Evolutionary conservation across 169 alveolate species (phyloP).

Genomic region (Plasmodium blacklocki): DNA sequence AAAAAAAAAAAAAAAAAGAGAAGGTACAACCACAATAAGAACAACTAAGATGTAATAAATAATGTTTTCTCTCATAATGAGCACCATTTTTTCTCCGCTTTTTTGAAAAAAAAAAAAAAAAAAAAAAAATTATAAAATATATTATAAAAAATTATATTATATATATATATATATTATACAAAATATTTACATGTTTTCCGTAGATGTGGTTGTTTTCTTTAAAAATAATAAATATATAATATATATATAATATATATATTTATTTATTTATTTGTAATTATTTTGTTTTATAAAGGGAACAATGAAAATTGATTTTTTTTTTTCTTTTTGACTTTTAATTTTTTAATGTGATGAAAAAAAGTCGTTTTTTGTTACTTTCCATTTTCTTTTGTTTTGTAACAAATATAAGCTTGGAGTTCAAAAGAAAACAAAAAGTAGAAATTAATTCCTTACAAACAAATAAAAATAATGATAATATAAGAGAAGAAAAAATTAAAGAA

Average conservation of each 20-base stretch:
- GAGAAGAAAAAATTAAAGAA: slow-evolving; percentile 19
- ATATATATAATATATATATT: neutral
- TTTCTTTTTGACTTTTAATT: neutral
- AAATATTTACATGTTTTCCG: no score
- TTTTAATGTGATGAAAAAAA: slow-evolving; percentile 43
- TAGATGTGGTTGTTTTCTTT: no score
- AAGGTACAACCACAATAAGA: no score
- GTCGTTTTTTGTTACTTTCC: slow-evolving; percentile 31
- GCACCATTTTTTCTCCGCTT: no score
- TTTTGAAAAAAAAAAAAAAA: no score
- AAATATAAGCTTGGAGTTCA: slow-evolving; percentile 31
- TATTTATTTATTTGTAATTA: neutral
- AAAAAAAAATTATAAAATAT: no score
- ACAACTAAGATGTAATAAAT: no score
- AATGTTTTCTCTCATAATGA: no score
- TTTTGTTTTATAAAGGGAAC: neutral
- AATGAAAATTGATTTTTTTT: slow-evolving; percentile 27
- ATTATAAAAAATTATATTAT: no score
- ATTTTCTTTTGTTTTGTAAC: slow-evolving; percentile 29
- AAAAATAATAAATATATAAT: no score
- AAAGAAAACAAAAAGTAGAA: slow-evolving; percentile 2
- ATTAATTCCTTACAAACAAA: slow-evolving; percentile 1
- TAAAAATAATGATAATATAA: slow-evolving; percentile 5
- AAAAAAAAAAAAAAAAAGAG: no score
- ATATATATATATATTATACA: no score